Conservation (phyloP, 495 filamentous ascomycete species). For the Penicillium parvum region DNA sequence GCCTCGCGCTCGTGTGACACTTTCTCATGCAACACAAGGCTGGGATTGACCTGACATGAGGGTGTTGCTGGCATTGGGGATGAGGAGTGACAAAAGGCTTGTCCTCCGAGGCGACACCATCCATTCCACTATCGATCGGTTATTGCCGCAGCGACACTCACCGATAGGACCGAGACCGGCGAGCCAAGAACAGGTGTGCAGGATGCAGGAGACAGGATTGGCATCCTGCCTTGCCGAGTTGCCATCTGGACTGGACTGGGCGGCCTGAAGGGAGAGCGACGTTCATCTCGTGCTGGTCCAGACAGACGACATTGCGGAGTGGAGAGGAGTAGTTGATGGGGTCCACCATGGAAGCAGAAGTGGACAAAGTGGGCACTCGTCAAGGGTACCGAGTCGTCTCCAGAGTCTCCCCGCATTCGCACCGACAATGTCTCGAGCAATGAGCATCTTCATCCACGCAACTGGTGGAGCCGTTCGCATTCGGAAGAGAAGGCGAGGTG, state of each 20-base stretch:
- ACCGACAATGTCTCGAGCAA: no score
- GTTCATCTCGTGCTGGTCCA: neutral
- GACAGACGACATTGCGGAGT: conserved; percentile 1
- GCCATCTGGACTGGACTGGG: conserved; percentile 3
- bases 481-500: neutral
- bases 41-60: conserved; percentile 1
- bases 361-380: no score
- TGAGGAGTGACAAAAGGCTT: neutral
- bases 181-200: neutral
- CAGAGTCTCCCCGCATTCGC: conserved; percentile 7
- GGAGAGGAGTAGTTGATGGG: conserved; percentile 3
- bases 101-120: neutral
- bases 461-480: conserved; percentile 1
- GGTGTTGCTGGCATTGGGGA: neutral
- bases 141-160: conserved; percentile 5
- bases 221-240: conserved; percentile 9
- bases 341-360: conserved; percentile 3
- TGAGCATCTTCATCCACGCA: neutral
- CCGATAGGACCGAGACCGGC: conserved; percentile 5
- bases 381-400: conserved; percentile 11
- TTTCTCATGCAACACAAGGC: conserved; percentile 7
- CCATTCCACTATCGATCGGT: neutral
- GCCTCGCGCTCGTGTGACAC: conserved; percentile 4
- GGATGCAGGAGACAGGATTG: neutral
- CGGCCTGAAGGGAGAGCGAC: no score